Evolutionary conservation across 2,329 filamentous ascomycete species (phyloP), one percentile per base, ranked within the genome.

Genomic region (Metarhizium album): DNA sequence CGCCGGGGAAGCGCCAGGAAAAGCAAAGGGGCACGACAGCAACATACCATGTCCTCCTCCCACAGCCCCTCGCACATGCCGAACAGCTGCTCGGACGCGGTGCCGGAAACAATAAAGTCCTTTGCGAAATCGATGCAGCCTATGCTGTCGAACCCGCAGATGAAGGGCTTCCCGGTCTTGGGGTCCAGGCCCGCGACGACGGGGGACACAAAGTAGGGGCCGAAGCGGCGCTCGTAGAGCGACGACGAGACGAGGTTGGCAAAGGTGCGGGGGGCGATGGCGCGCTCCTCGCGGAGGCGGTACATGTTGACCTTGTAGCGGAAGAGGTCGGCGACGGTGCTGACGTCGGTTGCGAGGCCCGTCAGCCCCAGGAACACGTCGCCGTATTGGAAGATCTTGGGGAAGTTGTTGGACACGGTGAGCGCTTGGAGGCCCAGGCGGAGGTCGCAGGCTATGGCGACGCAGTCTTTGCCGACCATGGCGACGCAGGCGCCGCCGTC

Each of bases 231-330:
- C 82, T 98, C 93, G 74, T 98, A 98, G 65, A 98, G 79, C 59
- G 83, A 87, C 59, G 82, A 88, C 64, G 83, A 87, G 63, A 98
- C 90, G 59, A 98, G 82, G 76, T 98, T 96, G 70, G 93, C 90
- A 73, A 98, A 90, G 53, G 93, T 98, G 68, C 87, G 81, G 45
- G 93, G 93, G 51, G 87, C 85, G 71, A 98, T 97, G 76, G 90
- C 80, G 66, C 93, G 90, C 79, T 98, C 93, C 78, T 98, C 93
- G 65, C 93, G 88, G 64, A 98, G 82, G 58, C 93, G 87, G 81
- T 98, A 98, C 87, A 98, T 94, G 81, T 98, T 98, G 70, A 95
- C 89, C 80, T 98, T 98, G 83, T 95, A 97, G 66, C 93, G 90
- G 81, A 98, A 95, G 60, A 97, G 85, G 73, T 98, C 91, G 62